Evolutionary conservation across 345 rosid genomes (phyloP).

Genomic region (Eucalyptus viminalis): DNA sequence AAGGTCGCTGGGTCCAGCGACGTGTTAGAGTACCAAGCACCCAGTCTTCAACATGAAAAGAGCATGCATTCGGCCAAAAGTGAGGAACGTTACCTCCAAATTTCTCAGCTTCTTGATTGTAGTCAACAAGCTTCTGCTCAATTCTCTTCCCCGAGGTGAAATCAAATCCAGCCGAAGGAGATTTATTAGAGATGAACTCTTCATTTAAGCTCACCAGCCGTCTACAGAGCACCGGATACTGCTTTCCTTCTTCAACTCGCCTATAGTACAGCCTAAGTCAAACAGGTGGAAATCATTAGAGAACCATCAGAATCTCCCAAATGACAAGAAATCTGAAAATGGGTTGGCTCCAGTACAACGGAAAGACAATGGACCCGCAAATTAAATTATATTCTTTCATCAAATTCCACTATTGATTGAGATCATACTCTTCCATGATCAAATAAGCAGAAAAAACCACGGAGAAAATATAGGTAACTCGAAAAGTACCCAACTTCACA

Average conservation of each 20-base stretch:
- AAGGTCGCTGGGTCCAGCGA: background rate
- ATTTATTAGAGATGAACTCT: constrained; percentile 66
- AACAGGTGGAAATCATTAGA: background rate
- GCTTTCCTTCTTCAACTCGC: constrained; percentile 91
- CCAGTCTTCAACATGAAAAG: background rate
- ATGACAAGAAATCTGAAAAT: background rate
- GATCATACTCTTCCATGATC: background rate
- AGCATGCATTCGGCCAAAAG: background rate
- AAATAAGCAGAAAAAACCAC: background rate
- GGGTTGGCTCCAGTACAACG: background rate
- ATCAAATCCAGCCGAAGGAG: constrained; percentile 80
- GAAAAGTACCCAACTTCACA: background rate
- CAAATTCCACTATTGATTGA: background rate
- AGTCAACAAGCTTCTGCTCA: constrained; percentile 93
- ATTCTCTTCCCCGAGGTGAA: constrained; percentile 75
- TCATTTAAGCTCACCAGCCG: constrained; percentile 69
- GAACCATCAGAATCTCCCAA: background rate
- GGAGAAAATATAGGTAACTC: background rate
- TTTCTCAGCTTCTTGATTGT: constrained; percentile 90
- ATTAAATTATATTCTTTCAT: background rate
- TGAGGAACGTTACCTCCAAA: constrained; percentile 55
- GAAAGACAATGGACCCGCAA: background rate
- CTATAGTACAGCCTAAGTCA: constrained; percentile 70
- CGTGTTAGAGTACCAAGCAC: background rate
- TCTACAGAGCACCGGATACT: constrained; percentile 71